phyloP scores from a whole-genome alignment of 257 asterid genomes.

The Solanum paucissectum region DNA sequence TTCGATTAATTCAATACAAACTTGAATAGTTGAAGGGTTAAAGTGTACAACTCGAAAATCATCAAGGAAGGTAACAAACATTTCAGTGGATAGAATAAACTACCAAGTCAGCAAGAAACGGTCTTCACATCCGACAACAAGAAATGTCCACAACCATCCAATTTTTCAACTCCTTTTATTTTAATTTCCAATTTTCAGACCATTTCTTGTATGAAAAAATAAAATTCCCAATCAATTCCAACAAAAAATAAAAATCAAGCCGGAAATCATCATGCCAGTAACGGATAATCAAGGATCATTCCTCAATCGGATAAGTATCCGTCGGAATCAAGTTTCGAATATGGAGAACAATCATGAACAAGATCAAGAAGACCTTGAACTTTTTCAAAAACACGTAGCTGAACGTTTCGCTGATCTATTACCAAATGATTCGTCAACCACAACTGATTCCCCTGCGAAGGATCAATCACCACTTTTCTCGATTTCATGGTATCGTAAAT shows the following conservation, averaged over 20 bases:
- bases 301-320: constrained; percentile 90
- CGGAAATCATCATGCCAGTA: constrained; percentile 36
- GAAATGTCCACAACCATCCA: background rate
- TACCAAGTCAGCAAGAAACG: background rate
- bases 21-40: background rate
- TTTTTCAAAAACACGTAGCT: constrained; percentile 57
- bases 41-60: background rate
- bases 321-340: constrained; percentile 58
- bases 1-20: background rate
- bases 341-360: constrained; percentile 50
- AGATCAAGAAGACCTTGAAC: constrained; percentile 63
- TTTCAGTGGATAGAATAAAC: background rate
- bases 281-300: constrained; percentile 54
- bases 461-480: constrained; percentile 44
- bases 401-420: constrained; percentile 62
- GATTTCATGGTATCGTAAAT: constrained; percentile 62
- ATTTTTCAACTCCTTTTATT: background rate
- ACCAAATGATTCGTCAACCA: background rate
- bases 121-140: background rate
- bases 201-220: background rate
- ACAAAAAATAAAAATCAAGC: background rate
- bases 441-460: constrained; percentile 19
- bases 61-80: background rate
- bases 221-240: background rate
- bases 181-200: background rate